Conservation (phyloP, 345 rosid genomes). For the Salix suchowensis region DNA sequence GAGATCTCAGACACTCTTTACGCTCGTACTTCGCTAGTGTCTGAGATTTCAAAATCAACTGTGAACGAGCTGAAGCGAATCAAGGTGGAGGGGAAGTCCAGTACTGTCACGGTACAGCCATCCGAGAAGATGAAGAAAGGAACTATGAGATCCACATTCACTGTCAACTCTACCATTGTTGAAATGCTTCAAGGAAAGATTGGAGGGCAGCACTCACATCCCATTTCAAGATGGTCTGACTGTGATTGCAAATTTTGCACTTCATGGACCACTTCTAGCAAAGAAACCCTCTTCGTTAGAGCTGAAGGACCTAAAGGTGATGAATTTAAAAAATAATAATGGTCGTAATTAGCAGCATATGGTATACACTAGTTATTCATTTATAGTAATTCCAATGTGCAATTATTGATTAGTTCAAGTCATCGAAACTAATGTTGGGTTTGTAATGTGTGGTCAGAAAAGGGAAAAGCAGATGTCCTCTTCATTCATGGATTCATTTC, state of each 20-base stretch:
- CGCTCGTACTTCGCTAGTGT: constrained; percentile 53
- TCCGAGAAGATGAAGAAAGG: constrained; percentile 31
- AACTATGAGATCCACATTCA: constrained; percentile 37
- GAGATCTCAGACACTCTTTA: constrained; percentile 93
- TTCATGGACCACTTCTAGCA: constrained; percentile 57
- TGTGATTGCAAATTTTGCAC: constrained; percentile 79
- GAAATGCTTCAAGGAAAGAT: constrained; percentile 58
- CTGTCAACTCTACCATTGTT: constrained; percentile 60
- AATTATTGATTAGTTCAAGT: not conserved
- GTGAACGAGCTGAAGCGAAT: constrained; percentile 17
- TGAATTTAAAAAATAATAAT: not conserved
- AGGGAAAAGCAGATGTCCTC: constrained; percentile 67
- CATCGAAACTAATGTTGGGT: no score
- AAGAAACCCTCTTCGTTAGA: constrained; percentile 67
- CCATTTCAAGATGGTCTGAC: constrained; percentile 83
- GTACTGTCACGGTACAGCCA: constrained; percentile 15
- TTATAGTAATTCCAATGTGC: no score
- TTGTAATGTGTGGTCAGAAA: constrained; percentile 20
- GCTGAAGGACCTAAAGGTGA: constrained; percentile 48
- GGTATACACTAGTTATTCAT: not conserved
- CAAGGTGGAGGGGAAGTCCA: constrained; percentile 23
- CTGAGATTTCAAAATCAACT: constrained; percentile 34
- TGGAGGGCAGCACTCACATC: constrained; percentile 32
- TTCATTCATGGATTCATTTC: constrained; percentile 99
- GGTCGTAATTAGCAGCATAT: not conserved